Conservation (phyloP, 2,329 filamentous ascomycete species). For the Alternaria angustiovoidea region DNA sequence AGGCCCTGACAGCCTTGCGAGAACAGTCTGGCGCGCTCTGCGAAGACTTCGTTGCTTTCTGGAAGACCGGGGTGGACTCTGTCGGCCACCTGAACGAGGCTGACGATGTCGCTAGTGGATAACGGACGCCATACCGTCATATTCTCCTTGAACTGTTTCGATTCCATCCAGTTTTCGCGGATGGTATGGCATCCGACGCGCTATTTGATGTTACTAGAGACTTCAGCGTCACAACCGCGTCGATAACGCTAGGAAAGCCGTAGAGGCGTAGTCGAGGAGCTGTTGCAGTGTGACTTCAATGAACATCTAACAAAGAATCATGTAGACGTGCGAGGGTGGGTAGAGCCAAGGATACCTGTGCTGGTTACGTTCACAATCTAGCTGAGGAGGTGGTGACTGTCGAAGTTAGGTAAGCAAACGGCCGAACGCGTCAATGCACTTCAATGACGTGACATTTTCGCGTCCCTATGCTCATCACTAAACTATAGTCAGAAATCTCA, state of each 20-base stretch:
- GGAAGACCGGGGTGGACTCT: constrained; percentile 27
- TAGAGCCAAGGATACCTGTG: too few relatives aligned
- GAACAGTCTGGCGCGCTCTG: constrained; percentile 23
- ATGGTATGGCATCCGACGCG: not conserved
- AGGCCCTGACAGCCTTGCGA: constrained; percentile 26
- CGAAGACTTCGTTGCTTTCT: constrained; percentile 25
- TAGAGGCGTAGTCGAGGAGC: not conserved
- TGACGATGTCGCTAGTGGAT: constrained; percentile 5
- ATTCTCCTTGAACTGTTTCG: not conserved
- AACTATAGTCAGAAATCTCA: too few relatives aligned
- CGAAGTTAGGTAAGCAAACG: too few relatives aligned
- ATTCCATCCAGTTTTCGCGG: not conserved
- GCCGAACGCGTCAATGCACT: too few relatives aligned
- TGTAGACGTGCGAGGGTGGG: too few relatives aligned
- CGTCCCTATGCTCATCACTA: too few relatives aligned
- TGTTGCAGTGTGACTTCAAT: not conserved
- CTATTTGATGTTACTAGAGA: not conserved
- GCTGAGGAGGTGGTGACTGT: too few relatives aligned
- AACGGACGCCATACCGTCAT: constrained; percentile 14
- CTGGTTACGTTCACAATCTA: too few relatives aligned
- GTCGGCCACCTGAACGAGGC: constrained; percentile 15
- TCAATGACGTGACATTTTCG: too few relatives aligned
- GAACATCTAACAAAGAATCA: not conserved
- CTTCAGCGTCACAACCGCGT: not conserved
- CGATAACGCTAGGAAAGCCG: not conserved